Evolutionary conservation across 768 basidiomycete genomes (phyloP).

Genomic region (Scleroderma bovista): DNA sequence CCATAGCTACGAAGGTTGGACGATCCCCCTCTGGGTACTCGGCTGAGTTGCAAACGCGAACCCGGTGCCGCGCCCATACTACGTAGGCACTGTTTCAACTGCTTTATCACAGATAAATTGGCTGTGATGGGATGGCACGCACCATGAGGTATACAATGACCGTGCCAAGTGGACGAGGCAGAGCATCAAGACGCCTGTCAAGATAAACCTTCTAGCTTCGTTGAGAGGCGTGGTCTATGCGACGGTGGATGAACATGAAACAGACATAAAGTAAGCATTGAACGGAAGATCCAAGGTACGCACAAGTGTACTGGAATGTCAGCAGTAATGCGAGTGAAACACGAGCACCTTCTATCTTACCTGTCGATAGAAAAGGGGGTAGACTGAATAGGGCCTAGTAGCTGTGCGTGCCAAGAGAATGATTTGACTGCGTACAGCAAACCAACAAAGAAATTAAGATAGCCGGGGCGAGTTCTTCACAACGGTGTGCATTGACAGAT

Average conservation of each 20-base stretch:
- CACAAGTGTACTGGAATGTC: conserved; percentile 82
- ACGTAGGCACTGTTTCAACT: conserved; percentile 35
- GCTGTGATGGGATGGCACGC: conserved; percentile 68
- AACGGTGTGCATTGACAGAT: no score
- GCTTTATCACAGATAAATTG: conserved; percentile 91
- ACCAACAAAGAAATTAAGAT: not conserved
- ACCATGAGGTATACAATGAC: conserved; percentile 80
- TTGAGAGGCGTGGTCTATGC: conserved; percentile 43
- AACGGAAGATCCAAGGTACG: conserved; percentile 91
- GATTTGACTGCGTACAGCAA: no score
- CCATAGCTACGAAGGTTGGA: no score
- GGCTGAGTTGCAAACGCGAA: no score
- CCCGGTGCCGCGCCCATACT: no score
- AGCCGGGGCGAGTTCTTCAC: not conserved
- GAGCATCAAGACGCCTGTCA: conserved; percentile 77
- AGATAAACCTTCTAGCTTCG: conserved; percentile 40
- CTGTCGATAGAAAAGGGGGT: no score
- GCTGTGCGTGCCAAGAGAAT: no score
- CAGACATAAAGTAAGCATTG: conserved; percentile 90
- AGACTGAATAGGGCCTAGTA: no score
- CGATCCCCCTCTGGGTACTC: no score
- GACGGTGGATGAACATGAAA: conserved; percentile 46
- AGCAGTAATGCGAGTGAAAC: conserved; percentile 32
- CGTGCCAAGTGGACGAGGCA: conserved; percentile 89
- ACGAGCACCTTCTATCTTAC: no score